Evolutionary conservation across 768 basidiomycete species (phyloP), one percentile per base, ranked within the genome.

Genomic region (Boletus huronensis): DNA sequence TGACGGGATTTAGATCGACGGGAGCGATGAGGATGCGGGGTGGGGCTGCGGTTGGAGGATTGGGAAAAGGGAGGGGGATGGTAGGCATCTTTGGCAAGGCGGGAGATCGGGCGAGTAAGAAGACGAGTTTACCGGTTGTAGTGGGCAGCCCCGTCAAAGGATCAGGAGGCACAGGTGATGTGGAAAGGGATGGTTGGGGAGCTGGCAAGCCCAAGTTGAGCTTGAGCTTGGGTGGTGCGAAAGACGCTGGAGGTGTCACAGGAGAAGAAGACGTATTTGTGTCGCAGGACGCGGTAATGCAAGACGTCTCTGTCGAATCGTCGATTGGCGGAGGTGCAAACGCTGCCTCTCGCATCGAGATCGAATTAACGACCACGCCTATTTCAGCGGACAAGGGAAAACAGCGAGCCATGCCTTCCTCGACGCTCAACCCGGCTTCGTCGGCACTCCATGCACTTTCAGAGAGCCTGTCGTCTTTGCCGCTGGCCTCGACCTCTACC

Each of bases 371-470:
- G 28, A 50, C 52, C 23, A 60, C 62, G 2, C 61, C 59, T 0
- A 49, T 41, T 17, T 59, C 64, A 5, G 50, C 17, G 4, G 64
- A 64, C 50, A 68, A 64, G 42, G 65, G 58, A 5, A 64, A 65
- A 36, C 64, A 70, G 28, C 64, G 57, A 5, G 58, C 48, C 0
- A 28, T 42, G 25, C 21, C 48, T 39, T 43, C 55, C 21, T 68
- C 64, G 39, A 57, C 54, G 17, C 68, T 69, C 19, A 67, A 62
- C n/a, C 63, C 55, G 17, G 68, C 58, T 25, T 70, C 72, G 28
- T 64, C 67, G 64, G 82, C 83, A 0, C 81, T 80, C 23, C 80
- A 83, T 52, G 77, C 81, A 5, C 77, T 88, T 32, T 81, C 85
- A 3, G 80, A 83, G 62, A 88, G 87, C 6, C 64, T 88, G 32